Conservation (phyloP, 441 rosid genomes). For the Manihot esculenta region DNA sequence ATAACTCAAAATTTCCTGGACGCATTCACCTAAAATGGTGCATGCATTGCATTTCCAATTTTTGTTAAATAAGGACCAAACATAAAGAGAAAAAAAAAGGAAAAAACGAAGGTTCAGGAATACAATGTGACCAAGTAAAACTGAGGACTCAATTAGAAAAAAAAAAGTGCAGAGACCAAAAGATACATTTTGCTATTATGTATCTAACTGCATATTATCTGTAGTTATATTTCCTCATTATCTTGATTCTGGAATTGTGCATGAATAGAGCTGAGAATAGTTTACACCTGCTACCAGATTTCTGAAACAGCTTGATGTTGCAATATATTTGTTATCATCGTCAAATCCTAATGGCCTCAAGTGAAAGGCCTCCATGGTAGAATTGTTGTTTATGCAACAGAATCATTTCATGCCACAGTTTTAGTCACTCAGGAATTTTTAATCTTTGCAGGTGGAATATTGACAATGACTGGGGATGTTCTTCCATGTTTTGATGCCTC, state of each 20-base stretch:
- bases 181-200: too few relatives aligned
- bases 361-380: slow-evolving; percentile 1
- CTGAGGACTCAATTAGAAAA: too few relatives aligned
- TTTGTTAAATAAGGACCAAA: too few relatives aligned
- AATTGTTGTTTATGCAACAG: neutral
- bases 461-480: slow-evolving; percentile 97
- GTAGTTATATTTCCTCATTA: neutral
- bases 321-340: neutral
- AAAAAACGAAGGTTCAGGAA: too few relatives aligned
- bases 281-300: neutral
- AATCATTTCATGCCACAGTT: neutral
- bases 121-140: too few relatives aligned
- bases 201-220: neutral
- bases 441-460: slow-evolving; percentile 67
- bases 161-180: too few relatives aligned
- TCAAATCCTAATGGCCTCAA: neutral
- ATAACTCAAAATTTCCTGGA: too few relatives aligned
- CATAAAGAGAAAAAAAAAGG: too few relatives aligned
- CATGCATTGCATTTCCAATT: too few relatives aligned
- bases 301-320: slow-evolving; percentile 5
- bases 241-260: neutral
- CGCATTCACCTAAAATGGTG: too few relatives aligned
- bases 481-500: slow-evolving; percentile 97
- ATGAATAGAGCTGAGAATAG: neutral
- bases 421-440: slow-evolving; percentile 1